A percentile compares a stretch with the other conserved stretches of the same genome.
These are phyloP conservation scores for Scenedesmus sp. DNA, from an alignment of 163 green algal genomes.

Conservation along the genomic window DNA sequence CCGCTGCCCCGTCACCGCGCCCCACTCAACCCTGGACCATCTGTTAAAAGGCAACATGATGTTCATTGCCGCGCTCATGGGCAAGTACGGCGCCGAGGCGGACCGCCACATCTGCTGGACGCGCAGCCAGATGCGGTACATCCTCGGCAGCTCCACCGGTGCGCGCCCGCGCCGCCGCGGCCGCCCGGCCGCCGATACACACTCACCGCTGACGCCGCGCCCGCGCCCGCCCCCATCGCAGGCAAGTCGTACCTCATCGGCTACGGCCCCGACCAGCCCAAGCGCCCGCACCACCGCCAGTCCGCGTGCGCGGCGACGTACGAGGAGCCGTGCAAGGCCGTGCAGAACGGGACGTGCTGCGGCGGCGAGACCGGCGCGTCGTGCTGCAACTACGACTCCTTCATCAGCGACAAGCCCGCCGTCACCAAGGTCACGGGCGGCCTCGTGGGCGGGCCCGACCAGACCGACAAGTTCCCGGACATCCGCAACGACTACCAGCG, in stretches of 20 bases:
- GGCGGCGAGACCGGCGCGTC: conserved; percentile 13
- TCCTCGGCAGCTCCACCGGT: conserved; percentile 24
- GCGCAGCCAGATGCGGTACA: conserved; percentile 44
- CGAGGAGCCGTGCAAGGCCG: not conserved
- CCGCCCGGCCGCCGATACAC: too few relatives aligned
- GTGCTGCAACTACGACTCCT: conserved; percentile 35
- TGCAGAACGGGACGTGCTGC: conserved; percentile 44
- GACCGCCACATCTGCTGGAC: conserved; percentile 38
- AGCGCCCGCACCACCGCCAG: conserved; percentile 37
- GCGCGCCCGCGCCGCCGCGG: not conserved
- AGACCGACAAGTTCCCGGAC: conserved; percentile 47
- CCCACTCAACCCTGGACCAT: not conserved
- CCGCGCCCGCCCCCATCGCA: not conserved
- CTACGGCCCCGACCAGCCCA: conserved; percentile 34
- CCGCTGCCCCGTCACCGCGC: too few relatives aligned
- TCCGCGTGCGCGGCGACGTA: conserved; percentile 29
- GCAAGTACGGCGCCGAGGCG: conserved; percentile 18
- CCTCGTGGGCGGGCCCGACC: conserved; percentile 50
- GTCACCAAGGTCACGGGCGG: conserved; percentile 29
- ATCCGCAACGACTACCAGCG: conserved; percentile 48
- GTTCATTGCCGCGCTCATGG: conserved; percentile 42
- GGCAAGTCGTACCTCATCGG: conserved; percentile 45
- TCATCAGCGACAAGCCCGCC: conserved; percentile 4
- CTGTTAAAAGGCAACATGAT: conserved; percentile 38
- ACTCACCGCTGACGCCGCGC: not conserved